Conservation (phyloP, 495 filamentous ascomycete genomes). For the Talaromyces borbonicus region DNA sequence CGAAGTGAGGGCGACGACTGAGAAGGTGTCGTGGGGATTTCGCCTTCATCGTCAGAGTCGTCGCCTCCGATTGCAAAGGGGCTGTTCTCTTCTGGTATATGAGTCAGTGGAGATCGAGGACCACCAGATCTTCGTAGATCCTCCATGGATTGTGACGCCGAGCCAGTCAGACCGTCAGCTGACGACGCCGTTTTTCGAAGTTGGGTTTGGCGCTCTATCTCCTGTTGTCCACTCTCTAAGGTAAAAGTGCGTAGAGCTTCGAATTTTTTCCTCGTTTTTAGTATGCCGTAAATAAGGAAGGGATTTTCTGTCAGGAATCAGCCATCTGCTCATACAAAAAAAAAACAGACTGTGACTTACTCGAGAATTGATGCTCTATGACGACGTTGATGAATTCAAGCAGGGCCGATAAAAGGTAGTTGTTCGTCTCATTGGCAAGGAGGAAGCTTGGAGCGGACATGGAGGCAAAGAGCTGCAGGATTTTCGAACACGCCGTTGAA, state of each 20-base stretch:
- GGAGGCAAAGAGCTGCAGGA: constrained; percentile 81
- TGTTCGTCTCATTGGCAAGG: constrained; percentile 91
- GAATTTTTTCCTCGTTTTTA: constrained; percentile 74
- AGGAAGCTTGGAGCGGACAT: constrained; percentile 95
- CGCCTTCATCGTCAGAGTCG: constrained; percentile 67
- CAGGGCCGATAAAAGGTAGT: constrained; percentile 68
- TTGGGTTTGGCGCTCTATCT: constrained; percentile 73
- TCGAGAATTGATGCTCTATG: constrained; percentile 80
- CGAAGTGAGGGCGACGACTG: constrained; percentile 62
- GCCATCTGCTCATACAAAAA: constrained; percentile 3
- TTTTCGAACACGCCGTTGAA: constrained; percentile 63
- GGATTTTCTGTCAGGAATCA: constrained; percentile 57
- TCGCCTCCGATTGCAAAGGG: constrained; percentile 89
- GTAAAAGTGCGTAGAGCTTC: constrained; percentile 87
- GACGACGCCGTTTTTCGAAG: constrained; percentile 57
- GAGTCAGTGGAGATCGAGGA: constrained; percentile 51
- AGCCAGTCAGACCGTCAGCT: constrained; percentile 22
- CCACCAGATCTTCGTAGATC: constrained; percentile 57
- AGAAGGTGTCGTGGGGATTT: constrained; percentile 54
- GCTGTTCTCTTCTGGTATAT: constrained; percentile 71
- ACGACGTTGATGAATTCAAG: constrained; percentile 88
- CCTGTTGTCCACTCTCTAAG: constrained; percentile 87
- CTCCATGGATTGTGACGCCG: constrained; percentile 54
- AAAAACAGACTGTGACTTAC: constrained; percentile 39
- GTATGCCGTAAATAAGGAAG: constrained; percentile 69